These are phyloP conservation scores for Wickerhamiella hasegawae DNA, from an alignment of 805 yeast species.

Conservation along the genomic window DNA sequence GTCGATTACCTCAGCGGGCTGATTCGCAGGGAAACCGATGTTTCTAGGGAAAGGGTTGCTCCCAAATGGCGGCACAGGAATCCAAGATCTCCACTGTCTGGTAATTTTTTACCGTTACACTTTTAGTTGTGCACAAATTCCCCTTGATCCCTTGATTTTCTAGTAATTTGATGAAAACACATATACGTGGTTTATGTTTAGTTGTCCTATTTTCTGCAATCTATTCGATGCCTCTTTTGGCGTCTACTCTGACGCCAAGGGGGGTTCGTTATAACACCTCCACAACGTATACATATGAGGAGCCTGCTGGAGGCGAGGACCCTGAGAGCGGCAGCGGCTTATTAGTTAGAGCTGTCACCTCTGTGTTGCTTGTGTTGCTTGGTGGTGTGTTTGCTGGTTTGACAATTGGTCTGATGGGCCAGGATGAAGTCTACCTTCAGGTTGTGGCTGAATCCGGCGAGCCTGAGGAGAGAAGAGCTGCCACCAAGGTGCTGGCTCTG, in stretches of 20 bases:
- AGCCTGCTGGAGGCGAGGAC: neutral
- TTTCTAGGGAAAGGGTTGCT: too few species aligned
- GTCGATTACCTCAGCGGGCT: too few species aligned
- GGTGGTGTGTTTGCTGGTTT: slow-evolving; percentile 32
- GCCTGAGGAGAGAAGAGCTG: slow-evolving; percentile 44
- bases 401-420: slow-evolving; percentile 95
- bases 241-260: too few species aligned
- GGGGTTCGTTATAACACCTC: too few species aligned
- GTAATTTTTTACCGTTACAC: too few species aligned
- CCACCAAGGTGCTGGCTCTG: slow-evolving; percentile 53
- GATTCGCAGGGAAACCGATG: too few species aligned
- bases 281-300: too few species aligned
- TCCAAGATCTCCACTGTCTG: too few species aligned
- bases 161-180: slow-evolving; percentile 4
- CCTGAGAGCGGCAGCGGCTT: neutral
- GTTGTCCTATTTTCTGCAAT: neutral
- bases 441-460: slow-evolving; percentile 81
- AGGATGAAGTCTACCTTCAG: slow-evolving; percentile 85
- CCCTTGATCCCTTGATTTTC: too few species aligned
- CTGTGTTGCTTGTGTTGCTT: slow-evolving; percentile 20
- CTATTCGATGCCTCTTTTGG: slow-evolving; percentile 1
- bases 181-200: slow-evolving; percentile 2
- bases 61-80: too few species aligned
- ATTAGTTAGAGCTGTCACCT: slow-evolving; percentile 12
- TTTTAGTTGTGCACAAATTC: too few species aligned